Base-by-base conservation (phyloP, 1,139 yeast species). In the Candida sp. region DNA sequence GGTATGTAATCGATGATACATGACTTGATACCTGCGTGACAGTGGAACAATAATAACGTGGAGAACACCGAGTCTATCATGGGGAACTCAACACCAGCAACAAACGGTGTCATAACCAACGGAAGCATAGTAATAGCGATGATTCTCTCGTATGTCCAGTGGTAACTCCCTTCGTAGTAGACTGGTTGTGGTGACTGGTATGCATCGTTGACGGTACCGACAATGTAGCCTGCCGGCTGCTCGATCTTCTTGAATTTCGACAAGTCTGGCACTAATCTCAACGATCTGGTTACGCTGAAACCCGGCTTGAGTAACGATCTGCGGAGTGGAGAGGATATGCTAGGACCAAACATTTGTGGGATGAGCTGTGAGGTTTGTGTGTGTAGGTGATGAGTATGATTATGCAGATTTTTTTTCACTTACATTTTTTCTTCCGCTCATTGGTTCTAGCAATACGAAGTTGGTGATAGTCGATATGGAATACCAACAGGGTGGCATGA, bases 1-100 rank as follows among this genome's bases (percentile, higher is more conserved):
- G 97, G 98, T 56, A 93, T 86, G 72, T 92, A 92, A 70, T 93
- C 98, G 54, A 86, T 83, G 64, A 93, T 91, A 73, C 97, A 90
- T 39, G 96, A 79, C 63, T 85, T 86, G 72, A 93, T 82, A 0
- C 98, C 98, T 51, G 85, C 80, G 69, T 89, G 90, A 52, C 87
- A 79, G 72, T 93, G 98, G 60, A 84, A 78, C 58, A 93, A 72
- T 46, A 90, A 68, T 30, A 85, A 69, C 9, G 86, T 76, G 35
- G 88, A 81, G 56, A 90, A 73, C 4, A 85, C 66, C 5, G 96
- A 82, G 69, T 93, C 98, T 33, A 89, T 58, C 23, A 88, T 65
- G 1, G 97, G 96, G 49, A 86, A 73, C 17, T 67, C 66, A 7
- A 85, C 82, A 12, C 89, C 86, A 37, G 86, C 77, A 32, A 86